These are phyloP conservation scores for Aspergillus brasiliensis DNA, from an alignment of 2,329 filamentous ascomycete species.

Conservation along the genomic window DNA sequence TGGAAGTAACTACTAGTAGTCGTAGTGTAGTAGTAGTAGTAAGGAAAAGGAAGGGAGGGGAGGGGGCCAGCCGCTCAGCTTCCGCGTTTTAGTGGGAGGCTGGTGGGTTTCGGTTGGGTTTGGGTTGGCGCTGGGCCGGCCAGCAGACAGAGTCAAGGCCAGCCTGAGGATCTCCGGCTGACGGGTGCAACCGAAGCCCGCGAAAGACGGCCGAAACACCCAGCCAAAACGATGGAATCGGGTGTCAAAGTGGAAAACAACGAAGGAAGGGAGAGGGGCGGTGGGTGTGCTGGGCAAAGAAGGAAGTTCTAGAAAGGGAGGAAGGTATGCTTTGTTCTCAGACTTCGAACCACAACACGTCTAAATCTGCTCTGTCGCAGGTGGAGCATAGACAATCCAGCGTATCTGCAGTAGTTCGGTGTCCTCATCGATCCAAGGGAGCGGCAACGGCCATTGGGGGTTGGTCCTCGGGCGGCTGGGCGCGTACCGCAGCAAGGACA, in stretches of 20 bases:
- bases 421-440: slow-evolving; percentile 12
- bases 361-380: slow-evolving; percentile 2
- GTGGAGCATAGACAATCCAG: slow-evolving; percentile 10
- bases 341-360: slow-evolving; percentile 5
- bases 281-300: slow-evolving; percentile 3
- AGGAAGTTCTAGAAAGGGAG: slow-evolving; percentile 8
- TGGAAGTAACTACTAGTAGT: no score
- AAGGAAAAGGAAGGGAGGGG: not conserved
- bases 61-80: slow-evolving; percentile 17
- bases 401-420: slow-evolving; percentile 5
- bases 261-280: not conserved
- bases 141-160: not conserved
- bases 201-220: not conserved
- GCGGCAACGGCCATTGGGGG: slow-evolving; percentile 8
- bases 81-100: slow-evolving; percentile 28
- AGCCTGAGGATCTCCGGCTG: slow-evolving; percentile 7
- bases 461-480: slow-evolving; percentile 14
- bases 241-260: not conserved
- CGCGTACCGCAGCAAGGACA: slow-evolving; percentile 13
- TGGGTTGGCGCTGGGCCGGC: slow-evolving; percentile 8
- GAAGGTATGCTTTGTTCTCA: not conserved
- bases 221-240: not conserved
- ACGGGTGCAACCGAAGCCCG: slow-evolving; percentile 13
- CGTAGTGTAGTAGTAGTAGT: not conserved
- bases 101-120: slow-evolving; percentile 14